phyloP scores from a whole-genome alignment of 805 yeast genomes.

The Candida qinlingensis region DNA sequence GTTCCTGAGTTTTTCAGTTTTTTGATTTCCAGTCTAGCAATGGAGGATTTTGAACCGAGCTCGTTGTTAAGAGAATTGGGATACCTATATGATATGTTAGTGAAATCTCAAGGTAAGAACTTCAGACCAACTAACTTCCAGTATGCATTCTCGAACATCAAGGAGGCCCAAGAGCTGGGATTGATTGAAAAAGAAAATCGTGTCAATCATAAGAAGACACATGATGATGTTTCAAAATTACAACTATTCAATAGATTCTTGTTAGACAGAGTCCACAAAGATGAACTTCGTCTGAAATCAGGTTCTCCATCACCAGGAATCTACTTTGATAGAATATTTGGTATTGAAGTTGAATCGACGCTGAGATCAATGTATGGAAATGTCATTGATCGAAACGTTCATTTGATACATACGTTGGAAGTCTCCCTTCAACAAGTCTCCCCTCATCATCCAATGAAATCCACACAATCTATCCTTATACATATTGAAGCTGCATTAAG shows the following conservation, averaged over 20 bases:
- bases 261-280: slow-evolving; percentile 45
- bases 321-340: slow-evolving; percentile 31
- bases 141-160: slow-evolving; percentile 39
- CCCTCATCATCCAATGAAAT: slow-evolving; percentile 17
- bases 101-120: slow-evolving; percentile 70
- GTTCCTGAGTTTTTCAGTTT: slow-evolving; percentile 68
- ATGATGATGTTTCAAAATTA: slow-evolving; percentile 27
- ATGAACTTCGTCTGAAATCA: slow-evolving; percentile 35
- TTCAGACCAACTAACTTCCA: slow-evolving; percentile 82
- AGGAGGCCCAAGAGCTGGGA: slow-evolving; percentile 47
- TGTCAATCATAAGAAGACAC: background rate
- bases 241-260: slow-evolving; percentile 57
- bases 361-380: slow-evolving; percentile 27
- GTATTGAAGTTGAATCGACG: slow-evolving; percentile 39
- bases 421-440: slow-evolving; percentile 22
- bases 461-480: slow-evolving; percentile 39
- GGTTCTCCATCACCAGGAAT: background rate
- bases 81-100: slow-evolving; percentile 85
- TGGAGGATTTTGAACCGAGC: slow-evolving; percentile 39
- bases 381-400: slow-evolving; percentile 6
- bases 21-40: slow-evolving; percentile 49
- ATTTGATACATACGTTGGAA: slow-evolving; percentile 13
- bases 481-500: slow-evolving; percentile 61
- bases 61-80: slow-evolving; percentile 79
- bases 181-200: slow-evolving; percentile 42